Percentiles rank a stretch among this genome's conserved stretches.
phyloP scores from a whole-genome alignment of 1,139 yeast species.

The Candida gigantensis region DNA sequence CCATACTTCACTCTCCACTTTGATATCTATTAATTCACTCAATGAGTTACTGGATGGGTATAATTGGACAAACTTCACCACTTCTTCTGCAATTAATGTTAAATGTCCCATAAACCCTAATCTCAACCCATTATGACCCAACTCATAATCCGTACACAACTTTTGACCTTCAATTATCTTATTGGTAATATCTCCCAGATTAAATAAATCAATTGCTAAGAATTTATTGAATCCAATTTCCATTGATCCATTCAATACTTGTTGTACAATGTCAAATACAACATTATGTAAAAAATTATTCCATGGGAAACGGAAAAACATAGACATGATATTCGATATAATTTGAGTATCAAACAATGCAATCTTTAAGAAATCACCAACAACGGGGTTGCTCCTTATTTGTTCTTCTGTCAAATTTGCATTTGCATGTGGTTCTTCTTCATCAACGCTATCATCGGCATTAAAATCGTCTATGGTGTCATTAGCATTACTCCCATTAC shows the following conservation, averaged over 20 bases:
- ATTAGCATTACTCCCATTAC: constrained; percentile 29
- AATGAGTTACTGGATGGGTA: constrained; percentile 65
- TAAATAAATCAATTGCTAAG: constrained; percentile 83
- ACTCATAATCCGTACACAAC: constrained; percentile 69
- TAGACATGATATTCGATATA: constrained; percentile 69
- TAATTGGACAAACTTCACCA: constrained; percentile 85
- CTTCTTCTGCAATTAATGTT: constrained; percentile 94
- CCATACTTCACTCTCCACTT: constrained; percentile 71
- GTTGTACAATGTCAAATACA: constrained; percentile 96
- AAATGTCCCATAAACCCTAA: constrained; percentile 97
- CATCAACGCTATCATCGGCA: constrained; percentile 27
- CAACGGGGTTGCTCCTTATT: constrained; percentile 71
- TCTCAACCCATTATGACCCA: constrained; percentile 62
- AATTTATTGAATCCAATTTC: constrained; percentile 85
- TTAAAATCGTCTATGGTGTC: constrained; percentile 54
- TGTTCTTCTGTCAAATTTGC: constrained; percentile 58
- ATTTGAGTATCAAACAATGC: constrained; percentile 82
- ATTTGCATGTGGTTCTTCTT: constrained; percentile 50
- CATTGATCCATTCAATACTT: constrained; percentile 92
- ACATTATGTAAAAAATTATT: constrained; percentile 96
- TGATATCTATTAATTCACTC: constrained; percentile 59
- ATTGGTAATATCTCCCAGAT: constrained; percentile 73
- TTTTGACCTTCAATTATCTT: constrained; percentile 82
- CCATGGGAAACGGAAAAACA: constrained; percentile 97
- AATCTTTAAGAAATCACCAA: constrained; percentile 88